A percentile compares a stretch with the other conserved stretches of the same genome.
These are phyloP conservation scores for Phytopythium boreale DNA, from an alignment of 352 stramenopile species.

Conservation along the genomic window DNA sequence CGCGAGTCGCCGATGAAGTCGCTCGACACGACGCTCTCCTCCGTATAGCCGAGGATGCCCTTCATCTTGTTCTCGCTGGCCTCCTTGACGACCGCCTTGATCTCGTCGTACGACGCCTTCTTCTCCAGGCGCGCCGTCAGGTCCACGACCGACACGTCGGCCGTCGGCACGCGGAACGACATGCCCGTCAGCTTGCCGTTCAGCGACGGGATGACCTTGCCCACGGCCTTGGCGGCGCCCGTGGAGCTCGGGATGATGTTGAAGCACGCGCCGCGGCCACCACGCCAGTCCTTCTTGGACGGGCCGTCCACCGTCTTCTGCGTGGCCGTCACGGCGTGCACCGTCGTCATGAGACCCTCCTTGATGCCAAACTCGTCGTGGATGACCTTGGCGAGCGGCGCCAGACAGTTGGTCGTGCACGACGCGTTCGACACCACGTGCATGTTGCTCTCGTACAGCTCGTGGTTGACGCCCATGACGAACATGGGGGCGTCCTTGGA, in stretches of 20 bases:
- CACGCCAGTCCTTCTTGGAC: conserved; percentile 98
- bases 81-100: conserved; percentile 95
- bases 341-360: conserved; percentile 98
- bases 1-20: conserved; percentile 89
- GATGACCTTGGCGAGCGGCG: conserved; percentile 97
- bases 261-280: conserved; percentile 72
- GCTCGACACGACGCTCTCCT: conserved; percentile 96
- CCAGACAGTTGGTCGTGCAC: conserved; percentile 99
- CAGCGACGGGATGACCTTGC: conserved; percentile 96
- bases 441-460: conserved; percentile 93
- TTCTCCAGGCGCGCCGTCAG: conserved; percentile 82
- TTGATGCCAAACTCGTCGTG: conserved; percentile 99
- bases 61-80: conserved; percentile 94
- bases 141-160: conserved; percentile 59
- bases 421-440: conserved; percentile 98
- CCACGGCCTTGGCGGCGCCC: conserved; percentile 97
- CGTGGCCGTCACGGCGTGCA: conserved; percentile 98
- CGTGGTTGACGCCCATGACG: conserved; percentile 98
- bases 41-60: conserved; percentile 98
- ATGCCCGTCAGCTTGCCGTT: conserved; percentile 93
- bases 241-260: conserved; percentile 99
- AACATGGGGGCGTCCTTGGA: conserved; percentile 98
- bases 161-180: conserved; percentile 90
- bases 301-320: conserved; percentile 98
- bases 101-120: conserved; percentile 96